Percentiles rank a stretch among this genome's conserved stretches.
These are phyloP conservation scores for Talaromyces pinophilus DNA, from an alignment of 2,329 filamentous ascomycete genomes.

Conservation along the genomic window DNA sequence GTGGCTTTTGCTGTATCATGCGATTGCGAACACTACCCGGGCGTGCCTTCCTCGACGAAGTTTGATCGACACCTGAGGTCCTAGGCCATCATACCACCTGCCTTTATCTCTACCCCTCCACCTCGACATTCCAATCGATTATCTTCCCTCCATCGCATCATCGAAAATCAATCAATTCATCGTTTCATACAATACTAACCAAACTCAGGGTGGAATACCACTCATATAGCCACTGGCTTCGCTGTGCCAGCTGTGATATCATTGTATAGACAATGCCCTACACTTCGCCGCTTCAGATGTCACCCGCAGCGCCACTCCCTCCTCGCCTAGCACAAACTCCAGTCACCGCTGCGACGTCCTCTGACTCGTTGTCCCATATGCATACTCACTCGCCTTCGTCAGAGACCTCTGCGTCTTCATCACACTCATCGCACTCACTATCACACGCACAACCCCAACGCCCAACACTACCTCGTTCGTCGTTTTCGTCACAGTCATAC, in stretches of 20 bases:
- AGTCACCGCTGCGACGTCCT: neutral
- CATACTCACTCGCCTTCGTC: slow-evolving; percentile 15
- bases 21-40: neutral
- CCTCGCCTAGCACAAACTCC: neutral
- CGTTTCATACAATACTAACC: neutral
- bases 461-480: slow-evolving; percentile 55
- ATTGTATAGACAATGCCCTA: slow-evolving; percentile 22
- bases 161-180: neutral
- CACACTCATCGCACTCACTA: neutral
- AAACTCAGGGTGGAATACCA: slow-evolving; percentile 2
- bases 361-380: slow-evolving; percentile 1
- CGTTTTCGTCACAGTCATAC: slow-evolving; percentile 60
- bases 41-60: neutral
- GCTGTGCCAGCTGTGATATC: slow-evolving; percentile 1
- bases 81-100: slow-evolving; percentile 3
- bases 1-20: neutral
- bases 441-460: slow-evolving; percentile 38
- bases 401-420: slow-evolving; percentile 11
- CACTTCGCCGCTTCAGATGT: slow-evolving; percentile 20
- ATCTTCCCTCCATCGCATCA: neutral
- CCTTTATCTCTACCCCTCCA: neutral
- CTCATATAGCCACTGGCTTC: slow-evolving; percentile 1
- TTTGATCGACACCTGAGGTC: neutral
- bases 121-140: neutral
- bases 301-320: slow-evolving; percentile 16